Percentiles rank a stretch among this genome's conserved stretches.
Evolutionary conservation across 345 rosid genomes (phyloP).

Genomic region (Odontarrhena argentea): DNA sequence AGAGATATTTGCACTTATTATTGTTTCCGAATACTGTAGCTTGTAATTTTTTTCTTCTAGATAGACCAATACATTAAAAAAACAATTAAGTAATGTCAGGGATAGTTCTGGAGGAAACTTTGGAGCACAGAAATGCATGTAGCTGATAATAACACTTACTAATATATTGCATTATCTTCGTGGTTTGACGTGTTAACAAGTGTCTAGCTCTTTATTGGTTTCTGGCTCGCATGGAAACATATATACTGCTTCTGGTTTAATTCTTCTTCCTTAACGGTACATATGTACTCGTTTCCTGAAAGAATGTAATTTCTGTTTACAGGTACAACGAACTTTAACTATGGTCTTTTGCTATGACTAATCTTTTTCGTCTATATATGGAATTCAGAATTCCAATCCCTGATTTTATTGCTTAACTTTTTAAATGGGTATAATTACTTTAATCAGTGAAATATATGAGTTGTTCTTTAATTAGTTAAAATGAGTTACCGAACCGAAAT

Average conservation of each 20-base stretch:
- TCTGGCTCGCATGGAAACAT: slow-evolving; percentile 12
- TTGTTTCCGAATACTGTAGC: background rate
- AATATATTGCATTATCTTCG: background rate
- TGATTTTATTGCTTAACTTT: too few species aligned
- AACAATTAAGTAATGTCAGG: background rate
- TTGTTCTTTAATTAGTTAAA: too few species aligned
- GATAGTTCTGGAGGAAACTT: slow-evolving; percentile 18
- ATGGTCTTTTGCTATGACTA: too few species aligned
- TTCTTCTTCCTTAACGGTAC: background rate
- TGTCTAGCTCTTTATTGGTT: background rate
- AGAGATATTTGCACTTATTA: slow-evolving; percentile 14
- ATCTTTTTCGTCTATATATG: too few species aligned
- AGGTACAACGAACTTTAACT: too few species aligned
- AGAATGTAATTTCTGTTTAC: too few species aligned
- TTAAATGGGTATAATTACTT: too few species aligned
- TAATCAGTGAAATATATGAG: too few species aligned
- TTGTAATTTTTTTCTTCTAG: background rate
- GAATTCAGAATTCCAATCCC: too few species aligned
- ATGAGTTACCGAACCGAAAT: too few species aligned
- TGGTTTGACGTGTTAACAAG: background rate
- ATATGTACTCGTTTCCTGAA: background rate
- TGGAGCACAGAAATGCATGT: background rate
- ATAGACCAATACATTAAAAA: too few species aligned
- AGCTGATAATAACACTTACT: background rate
- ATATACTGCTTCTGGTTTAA: background rate